Evolutionary conservation across 257 asterid genomes (phyloP).

Genomic region (Petunia axillaris): DNA sequence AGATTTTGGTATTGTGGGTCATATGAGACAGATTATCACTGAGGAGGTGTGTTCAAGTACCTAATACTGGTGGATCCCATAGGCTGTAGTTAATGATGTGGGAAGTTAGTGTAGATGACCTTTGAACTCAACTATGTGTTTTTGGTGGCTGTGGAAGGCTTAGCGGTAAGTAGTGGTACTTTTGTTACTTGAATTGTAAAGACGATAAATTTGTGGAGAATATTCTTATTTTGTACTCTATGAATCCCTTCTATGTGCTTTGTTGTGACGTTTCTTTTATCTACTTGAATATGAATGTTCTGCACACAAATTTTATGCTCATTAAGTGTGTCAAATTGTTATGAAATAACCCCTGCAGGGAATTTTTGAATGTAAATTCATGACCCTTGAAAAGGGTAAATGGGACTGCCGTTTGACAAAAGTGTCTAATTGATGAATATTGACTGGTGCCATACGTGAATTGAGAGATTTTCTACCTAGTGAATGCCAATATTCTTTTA

Average conservation of each 20-base stretch:
- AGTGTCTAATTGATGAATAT: background rate
- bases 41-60: conserved; percentile 23
- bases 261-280: background rate
- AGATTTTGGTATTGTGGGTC: background rate
- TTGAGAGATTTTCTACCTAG: background rate
- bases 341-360: background rate
- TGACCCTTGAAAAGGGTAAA: background rate
- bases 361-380: background rate
- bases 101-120: background rate
- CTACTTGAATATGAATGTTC: background rate
- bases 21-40: background rate
- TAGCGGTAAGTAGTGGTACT: background rate
- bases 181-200: background rate
- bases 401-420: background rate
- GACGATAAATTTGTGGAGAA: conserved; percentile 13
- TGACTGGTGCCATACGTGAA: background rate
- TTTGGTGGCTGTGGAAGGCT: background rate
- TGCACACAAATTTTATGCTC: background rate
- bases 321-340: background rate
- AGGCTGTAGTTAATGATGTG: conserved; percentile 20
- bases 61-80: background rate
- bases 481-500: background rate
- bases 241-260: background rate
- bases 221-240: conserved; percentile 1
- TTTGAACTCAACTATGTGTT: background rate